Evolutionary conservation across 1,284 basidiomycete species (phyloP).

Genomic region (Cryptococcus sp.): DNA sequence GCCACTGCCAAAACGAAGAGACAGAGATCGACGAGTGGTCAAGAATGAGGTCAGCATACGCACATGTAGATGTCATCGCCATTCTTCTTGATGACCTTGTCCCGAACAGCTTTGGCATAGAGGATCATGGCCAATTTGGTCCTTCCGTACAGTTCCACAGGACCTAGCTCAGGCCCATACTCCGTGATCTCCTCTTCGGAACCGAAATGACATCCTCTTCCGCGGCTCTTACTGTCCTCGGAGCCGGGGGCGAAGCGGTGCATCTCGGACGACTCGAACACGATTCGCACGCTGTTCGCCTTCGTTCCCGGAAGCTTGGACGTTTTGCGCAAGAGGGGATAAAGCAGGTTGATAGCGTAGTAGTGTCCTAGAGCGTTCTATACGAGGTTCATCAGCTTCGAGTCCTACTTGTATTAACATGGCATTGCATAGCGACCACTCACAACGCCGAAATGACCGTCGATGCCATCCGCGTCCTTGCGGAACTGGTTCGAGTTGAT

Average conservation of each 20-base stretch:
- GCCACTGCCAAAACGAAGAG: not conserved
- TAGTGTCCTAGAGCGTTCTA: constrained; percentile 56
- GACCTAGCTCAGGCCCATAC: constrained; percentile 41
- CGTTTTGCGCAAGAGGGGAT: constrained; percentile 56
- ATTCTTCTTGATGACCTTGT: constrained; percentile 52
- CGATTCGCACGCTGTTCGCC: constrained; percentile 51
- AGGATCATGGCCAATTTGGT: constrained; percentile 57
- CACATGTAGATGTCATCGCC: constrained; percentile 51
- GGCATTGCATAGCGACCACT: no score
- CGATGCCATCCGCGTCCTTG: constrained; percentile 53
- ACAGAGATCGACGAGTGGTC: not conserved
- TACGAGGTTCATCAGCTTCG: no score
- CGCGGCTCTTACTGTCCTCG: constrained; percentile 24
- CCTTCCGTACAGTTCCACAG: constrained; percentile 54
- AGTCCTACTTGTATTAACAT: no score
- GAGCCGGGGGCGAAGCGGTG: constrained; percentile 52
- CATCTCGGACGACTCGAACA: constrained; percentile 55
- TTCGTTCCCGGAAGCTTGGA: constrained; percentile 37
- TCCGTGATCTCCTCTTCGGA: constrained; percentile 55
- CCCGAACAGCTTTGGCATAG: constrained; percentile 53
- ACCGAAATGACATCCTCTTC: constrained; percentile 47
- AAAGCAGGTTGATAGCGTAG: constrained; percentile 56
- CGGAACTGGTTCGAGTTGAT: constrained; percentile 56
- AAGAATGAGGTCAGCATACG: constrained; percentile 4
- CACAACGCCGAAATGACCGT: constrained; percentile 50